Base-by-base conservation (phyloP, 2,329 filamentous ascomycete species). In the Neofusicoccum parvum region DNA sequence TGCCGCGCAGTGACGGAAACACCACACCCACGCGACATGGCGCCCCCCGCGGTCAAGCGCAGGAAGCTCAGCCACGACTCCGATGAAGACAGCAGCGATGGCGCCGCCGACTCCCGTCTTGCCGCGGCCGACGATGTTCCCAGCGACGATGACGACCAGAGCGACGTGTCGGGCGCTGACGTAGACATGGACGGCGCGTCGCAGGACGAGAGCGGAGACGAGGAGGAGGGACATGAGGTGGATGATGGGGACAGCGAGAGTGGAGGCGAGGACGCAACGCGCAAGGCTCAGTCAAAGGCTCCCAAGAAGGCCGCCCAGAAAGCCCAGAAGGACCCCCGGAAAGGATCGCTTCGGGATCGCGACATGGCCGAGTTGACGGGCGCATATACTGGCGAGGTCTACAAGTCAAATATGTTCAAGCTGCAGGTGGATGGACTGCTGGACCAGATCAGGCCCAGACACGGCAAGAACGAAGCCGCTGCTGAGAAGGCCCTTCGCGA, bases 331-430 rank as follows among this genome's bases (percentile, higher is more conserved):
- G 59, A 64, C 15, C 17, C n/a, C 20, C 59, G 65, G 37, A 56
- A 63, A 36, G 43, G 32, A 23, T 39, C 56, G 39, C 46, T 54
- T 45, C 54, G 51, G 20, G 37, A 65, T 60, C 23, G 58, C 37
- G 70, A 67, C 68, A 68, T 56, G 72, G 72, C 43, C 64, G 69
- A 43, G 23, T 45, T 62, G 45, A 63, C 64, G 20, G 79, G 78
- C 60, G 75, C 79, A 32, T 85, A 82, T 72, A 79, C 77, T 20
- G 81, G 80, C 37, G 85, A 85, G 54, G 81, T 84, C n/a, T 89
- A 86, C 80, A 88, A 88, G 72, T 88, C 87, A 49, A 88, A 83
- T 72, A 79, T 89, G 65, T 90, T 91, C 79, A 89, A 89, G 73
- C 76, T 90, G 10, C 88, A 91, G 72, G 81, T 89, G 39, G 86